Conservation (phyloP, 345 rosid genomes). For the Geranium brycei region DNA sequence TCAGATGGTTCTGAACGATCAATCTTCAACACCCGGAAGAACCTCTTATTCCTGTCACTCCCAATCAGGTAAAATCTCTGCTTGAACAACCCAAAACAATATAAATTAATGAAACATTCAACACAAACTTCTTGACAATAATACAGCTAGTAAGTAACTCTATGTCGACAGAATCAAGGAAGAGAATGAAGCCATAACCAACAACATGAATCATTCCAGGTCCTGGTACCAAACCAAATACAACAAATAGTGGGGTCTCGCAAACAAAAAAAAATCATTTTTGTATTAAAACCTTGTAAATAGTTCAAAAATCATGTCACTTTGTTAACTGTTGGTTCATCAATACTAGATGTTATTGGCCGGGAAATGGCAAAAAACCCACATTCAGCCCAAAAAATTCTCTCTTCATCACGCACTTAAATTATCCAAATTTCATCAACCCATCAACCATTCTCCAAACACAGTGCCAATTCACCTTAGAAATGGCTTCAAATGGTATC, state of each 20-base stretch:
- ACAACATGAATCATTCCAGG: too few species aligned
- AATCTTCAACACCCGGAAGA: slow-evolving; percentile 76
- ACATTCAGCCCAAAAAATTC: neutral
- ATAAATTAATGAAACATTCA: neutral
- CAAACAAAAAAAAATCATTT: too few species aligned
- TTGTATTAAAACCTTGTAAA: too few species aligned
- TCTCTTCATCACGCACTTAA: neutral
- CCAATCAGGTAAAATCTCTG: slow-evolving; percentile 92
- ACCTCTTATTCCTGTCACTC: slow-evolving; percentile 80
- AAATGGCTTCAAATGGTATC: neutral
- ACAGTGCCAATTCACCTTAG: neutral
- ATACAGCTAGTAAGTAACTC: neutral
- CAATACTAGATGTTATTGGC: neutral
- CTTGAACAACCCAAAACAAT: slow-evolving; percentile 7
- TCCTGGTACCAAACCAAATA: too few species aligned
- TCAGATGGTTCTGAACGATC: slow-evolving; percentile 94
- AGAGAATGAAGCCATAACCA: too few species aligned
- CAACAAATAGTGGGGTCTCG: too few species aligned
- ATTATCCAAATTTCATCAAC: too few species aligned
- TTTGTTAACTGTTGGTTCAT: too few species aligned
- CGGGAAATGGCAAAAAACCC: too few species aligned
- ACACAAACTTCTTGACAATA: slow-evolving; percentile 2
- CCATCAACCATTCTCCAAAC: neutral
- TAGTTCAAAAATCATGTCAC: too few species aligned
- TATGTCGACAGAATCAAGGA: neutral